Base-by-base conservation (phyloP, 1,139 yeast genomes). In the Blastobotrys capitulatus region DNA sequence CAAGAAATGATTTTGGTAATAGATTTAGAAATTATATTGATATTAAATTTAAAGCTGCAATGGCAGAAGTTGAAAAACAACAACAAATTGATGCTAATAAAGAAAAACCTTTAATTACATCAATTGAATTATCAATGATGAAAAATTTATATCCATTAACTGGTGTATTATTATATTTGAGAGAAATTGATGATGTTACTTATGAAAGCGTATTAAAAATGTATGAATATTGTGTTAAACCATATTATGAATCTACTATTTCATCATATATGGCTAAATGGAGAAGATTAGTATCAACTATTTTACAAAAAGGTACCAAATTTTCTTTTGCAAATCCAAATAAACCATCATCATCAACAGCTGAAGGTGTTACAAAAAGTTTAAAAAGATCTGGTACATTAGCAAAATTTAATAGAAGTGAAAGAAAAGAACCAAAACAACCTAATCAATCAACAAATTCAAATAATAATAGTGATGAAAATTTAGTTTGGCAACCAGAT, bases 111-210 rank as follows among this genome's bases (percentile, higher is more conserved):
- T 47, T 42, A n/a, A 34, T 61, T 15, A 35, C 39, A 37, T 45
- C 52, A 29, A 44, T 52, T 41, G 61, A 62, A 34, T 49, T 54
- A 2, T 37, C 48, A 2, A 45, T 58, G 13, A 46, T 59, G 44
- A 49, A 53, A 13, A 39, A 46, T 19, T 60, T 82, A 25, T 66
- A 78, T 54, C 74, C 80, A 0, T 80, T 81, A 53, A 72, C 84
- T 4, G 85, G 90, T 0, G 65, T 86, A 35, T 74, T 84, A 1
- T 74, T 79, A 38, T 89, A 85, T 60, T 73, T 85, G 34, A 85
- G 83, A 57, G 82, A 80, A 48, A 71, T 81, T n/a, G 65, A 62
- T 43, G 57, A 57, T 9, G 44, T 66, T 1, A 69, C 72, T 8
- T 80, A 73, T 60, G 56, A 64, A 26, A 67, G 68, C 2, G 61